Base-by-base conservation (phyloP, 73 alveolate genomes). In the Uronychia setigera region DNA sequence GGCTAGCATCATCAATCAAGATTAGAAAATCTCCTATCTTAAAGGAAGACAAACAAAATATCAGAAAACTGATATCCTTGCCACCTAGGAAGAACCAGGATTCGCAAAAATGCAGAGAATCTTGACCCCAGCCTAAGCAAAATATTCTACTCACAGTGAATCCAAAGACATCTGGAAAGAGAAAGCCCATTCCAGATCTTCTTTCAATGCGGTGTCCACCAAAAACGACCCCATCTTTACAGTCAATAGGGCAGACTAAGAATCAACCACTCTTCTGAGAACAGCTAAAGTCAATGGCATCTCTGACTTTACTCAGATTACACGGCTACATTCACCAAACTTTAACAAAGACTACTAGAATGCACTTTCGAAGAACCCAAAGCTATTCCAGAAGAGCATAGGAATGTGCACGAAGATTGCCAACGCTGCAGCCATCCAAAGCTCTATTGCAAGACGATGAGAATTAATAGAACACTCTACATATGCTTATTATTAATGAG, bases 221-320 rank as follows among this genome's bases (percentile, higher is more conserved):
- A 46, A 46, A 46, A 11, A 46, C 67, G 67, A 46, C 67, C 67
- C 67, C 19, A 46, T 46, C 67, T 46, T 19, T 11, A 5, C 5
- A 19, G 19, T 19, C 5, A 46, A 46, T 19, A 46, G 19, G 67
- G 67, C 67, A 5, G 19, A 19, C 67, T 5, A 46, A 19, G 67
- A 19, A 19, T 19, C 5, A 46, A 19, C n/a, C 5, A 19, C 5
- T 19, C 67, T 11, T 11, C 5, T 46, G 67, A 46, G 67, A 46
- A 46, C 5, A 46, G 67, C n/a, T 5, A 78, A 78, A 78, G 84
- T 78, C 27, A 78, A 78, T 33, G 84, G 84, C 31, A 78, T 78
- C 14, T 78, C 84, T 32, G 84, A 78, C 1, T 78, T 27, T 33
- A 31, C 84, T 13, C 76, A 78, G 27, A 78, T 5, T 33, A 78